Conservation (phyloP, 352 stramenopile species). For the Globisporangium solare region DNA sequence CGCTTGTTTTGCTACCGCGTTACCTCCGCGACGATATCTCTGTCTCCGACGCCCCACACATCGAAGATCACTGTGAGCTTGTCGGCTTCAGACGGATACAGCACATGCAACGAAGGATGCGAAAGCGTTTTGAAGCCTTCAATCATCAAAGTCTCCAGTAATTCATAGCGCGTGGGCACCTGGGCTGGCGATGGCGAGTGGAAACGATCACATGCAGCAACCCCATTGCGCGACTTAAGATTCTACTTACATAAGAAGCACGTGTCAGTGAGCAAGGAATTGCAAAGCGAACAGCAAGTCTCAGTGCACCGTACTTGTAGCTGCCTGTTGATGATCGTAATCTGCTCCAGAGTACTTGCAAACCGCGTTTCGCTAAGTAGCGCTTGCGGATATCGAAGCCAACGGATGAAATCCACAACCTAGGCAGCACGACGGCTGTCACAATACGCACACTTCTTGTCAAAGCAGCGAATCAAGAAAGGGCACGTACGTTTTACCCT, state of each 20-base stretch:
- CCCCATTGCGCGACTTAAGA: background rate
- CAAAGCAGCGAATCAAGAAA: background rate
- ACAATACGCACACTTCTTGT: background rate
- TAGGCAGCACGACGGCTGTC: background rate
- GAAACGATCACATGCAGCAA: no score
- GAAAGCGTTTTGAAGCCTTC: constrained; percentile 19
- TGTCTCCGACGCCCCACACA: constrained; percentile 24
- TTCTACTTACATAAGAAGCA: constrained; percentile 1
- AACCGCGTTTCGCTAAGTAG: background rate
- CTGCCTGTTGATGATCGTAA: background rate
- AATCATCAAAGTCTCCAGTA: constrained; percentile 7
- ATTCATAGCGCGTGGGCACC: background rate
- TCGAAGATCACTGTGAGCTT: constrained; percentile 18
- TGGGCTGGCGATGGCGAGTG: background rate
- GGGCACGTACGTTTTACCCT: background rate
- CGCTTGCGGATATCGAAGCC: constrained; percentile 1
- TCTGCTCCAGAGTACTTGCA: background rate
- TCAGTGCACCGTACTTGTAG: constrained; percentile 1
- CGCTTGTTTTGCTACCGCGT: no score
- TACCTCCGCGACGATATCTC: constrained; percentile 6
- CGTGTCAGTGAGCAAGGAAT: background rate
- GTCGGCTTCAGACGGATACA: constrained; percentile 17
- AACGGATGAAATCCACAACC: constrained; percentile 2
- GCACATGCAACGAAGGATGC: constrained; percentile 10
- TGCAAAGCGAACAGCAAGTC: background rate